Evolutionary conservation across 2,329 filamentous ascomycete species (phyloP).

Genomic region (Zymoseptoria tritici): DNA sequence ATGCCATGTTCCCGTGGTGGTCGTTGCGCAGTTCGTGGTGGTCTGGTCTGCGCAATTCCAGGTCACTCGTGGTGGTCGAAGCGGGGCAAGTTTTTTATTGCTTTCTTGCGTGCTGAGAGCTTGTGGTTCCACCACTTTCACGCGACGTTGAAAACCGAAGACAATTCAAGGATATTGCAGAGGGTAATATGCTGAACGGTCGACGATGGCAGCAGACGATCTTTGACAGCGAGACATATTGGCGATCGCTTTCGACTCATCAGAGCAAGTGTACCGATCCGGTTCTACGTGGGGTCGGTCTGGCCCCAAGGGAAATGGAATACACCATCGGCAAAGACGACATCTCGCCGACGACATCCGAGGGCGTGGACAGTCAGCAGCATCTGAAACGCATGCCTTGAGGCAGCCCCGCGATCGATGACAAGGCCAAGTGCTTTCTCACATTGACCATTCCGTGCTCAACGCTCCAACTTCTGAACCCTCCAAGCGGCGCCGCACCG

Average conservation of each 20-base stretch:
- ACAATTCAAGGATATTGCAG: background rate
- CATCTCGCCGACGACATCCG: background rate
- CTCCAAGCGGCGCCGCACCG: background rate
- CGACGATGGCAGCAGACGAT: background rate
- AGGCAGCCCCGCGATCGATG: background rate
- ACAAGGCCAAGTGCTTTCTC: background rate
- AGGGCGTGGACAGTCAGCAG: background rate
- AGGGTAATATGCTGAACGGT: background rate
- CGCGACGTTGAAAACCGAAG: background rate
- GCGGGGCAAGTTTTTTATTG: background rate
- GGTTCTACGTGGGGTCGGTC: background rate
- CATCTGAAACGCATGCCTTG: background rate
- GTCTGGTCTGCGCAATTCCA: background rate
- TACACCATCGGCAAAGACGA: background rate
- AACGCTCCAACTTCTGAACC: background rate
- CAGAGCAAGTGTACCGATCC: background rate
- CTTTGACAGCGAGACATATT: background rate
- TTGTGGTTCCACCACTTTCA: background rate
- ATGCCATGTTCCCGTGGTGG: slow-evolving; percentile 14
- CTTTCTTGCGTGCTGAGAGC: background rate
- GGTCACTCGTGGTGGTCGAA: background rate
- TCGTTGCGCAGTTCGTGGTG: background rate
- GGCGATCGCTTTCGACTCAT: background rate
- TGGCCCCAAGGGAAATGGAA: background rate
- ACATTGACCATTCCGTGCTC: background rate